These are phyloP conservation scores for Penicillium freii DNA, from an alignment of 2,329 filamentous ascomycete genomes.

Conservation along the genomic window DNA sequence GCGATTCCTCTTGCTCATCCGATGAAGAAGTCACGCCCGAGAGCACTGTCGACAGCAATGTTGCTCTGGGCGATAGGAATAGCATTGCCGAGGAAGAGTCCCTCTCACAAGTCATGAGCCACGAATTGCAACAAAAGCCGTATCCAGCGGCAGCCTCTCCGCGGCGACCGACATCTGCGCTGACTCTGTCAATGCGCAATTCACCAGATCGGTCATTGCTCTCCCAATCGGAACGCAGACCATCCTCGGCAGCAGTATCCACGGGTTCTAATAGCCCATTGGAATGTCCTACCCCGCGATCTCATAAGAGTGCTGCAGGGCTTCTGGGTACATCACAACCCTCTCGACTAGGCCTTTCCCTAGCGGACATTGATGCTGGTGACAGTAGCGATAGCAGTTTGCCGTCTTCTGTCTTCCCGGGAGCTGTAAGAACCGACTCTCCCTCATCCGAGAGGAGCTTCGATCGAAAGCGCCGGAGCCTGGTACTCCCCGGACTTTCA, in stretches of 20 bases:
- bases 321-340: constrained; percentile 57
- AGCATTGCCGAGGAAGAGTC: constrained; percentile 11
- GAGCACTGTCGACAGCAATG: constrained; percentile 3
- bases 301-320: constrained; percentile 63
- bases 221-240: constrained; percentile 47
- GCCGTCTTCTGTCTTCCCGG: constrained; percentile 73
- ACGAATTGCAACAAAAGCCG: constrained; percentile 11
- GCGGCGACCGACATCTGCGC: constrained; percentile 44
- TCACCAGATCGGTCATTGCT: constrained; percentile 51
- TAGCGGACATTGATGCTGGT: constrained; percentile 81
- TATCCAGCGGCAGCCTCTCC: constrained; percentile 17
- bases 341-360: constrained; percentile 72
- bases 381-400: constrained; percentile 80
- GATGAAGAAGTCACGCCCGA: constrained; percentile 55
- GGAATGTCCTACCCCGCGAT: constrained; percentile 87
- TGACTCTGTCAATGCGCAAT: constrained; percentile 57
- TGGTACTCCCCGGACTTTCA: constrained; percentile 75
- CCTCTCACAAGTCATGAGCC: constrained; percentile 8
- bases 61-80: constrained; percentile 1
- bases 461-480: constrained; percentile 81
- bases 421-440: constrained; percentile 75
- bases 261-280: constrained; percentile 85
- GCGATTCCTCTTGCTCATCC: constrained; percentile 67
- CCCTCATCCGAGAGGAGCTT: constrained; percentile 84
- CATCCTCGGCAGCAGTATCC: constrained; percentile 65